These are phyloP conservation scores for Physcomitrium patens DNA, from an alignment of 225 moss, liverwort and hornwort genomes.

Conservation along the genomic window DNA sequence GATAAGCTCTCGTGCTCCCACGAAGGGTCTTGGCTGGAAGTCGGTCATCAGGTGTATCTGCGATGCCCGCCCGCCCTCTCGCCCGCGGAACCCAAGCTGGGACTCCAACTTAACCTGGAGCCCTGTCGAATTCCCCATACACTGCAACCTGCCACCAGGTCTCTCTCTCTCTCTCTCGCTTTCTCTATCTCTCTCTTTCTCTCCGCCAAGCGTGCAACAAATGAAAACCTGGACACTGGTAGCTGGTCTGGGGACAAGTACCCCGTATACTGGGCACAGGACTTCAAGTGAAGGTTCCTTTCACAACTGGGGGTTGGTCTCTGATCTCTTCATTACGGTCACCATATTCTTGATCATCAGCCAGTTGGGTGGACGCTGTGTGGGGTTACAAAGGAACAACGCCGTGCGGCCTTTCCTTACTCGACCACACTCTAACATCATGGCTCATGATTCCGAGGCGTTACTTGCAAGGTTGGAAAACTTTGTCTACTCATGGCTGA, in stretches of 20 bases:
- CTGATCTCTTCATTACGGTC: not conserved
- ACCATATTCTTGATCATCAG: not conserved
- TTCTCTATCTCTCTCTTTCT: not conserved
- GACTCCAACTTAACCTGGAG: too few relatives aligned
- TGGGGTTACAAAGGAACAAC: not conserved
- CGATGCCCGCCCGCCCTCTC: too few relatives aligned
- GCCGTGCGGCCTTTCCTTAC: not conserved
- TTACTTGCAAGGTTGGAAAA: constrained; percentile 23
- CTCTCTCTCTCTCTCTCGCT: too few relatives aligned
- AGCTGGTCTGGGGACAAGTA: not conserved
- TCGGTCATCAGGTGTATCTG: too few relatives aligned
- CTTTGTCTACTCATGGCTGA: constrained; percentile 27
- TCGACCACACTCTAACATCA: constrained; percentile 35
- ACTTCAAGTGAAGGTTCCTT: constrained; percentile 18
- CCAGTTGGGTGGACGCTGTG: not conserved
- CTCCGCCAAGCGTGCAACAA: constrained; percentile 2
- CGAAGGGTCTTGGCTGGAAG: too few relatives aligned
- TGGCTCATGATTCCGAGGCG: constrained; percentile 7
- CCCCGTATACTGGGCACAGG: constrained; percentile 4
- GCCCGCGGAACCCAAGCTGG: too few relatives aligned
- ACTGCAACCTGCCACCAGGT: constrained; percentile 8
- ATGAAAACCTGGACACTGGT: constrained; percentile 17
- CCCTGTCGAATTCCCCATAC: not conserved
- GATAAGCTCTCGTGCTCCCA: too few relatives aligned
- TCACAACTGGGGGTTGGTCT: not conserved